These are phyloP conservation scores for Cyclostephanos invisitatus DNA, from an alignment of 108 stramenopile genomes.

Conservation along the genomic window DNA sequence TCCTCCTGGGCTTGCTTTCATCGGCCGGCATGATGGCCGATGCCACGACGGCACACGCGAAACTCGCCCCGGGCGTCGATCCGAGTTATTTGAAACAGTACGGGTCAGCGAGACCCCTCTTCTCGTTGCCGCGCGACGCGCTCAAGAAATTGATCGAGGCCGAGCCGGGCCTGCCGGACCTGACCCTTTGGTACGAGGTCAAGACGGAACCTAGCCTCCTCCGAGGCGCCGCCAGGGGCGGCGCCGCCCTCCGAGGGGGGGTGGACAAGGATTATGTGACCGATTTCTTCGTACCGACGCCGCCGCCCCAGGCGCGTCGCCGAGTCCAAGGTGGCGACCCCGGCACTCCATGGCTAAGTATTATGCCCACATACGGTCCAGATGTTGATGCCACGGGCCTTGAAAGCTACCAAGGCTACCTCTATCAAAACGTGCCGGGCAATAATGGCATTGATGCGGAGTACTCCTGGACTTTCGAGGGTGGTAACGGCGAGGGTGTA, in stretches of 20 bases:
- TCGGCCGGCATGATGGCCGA: not conserved
- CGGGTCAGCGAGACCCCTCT: not conserved
- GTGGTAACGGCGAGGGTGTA: constrained; percentile 5
- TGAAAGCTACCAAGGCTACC: constrained; percentile 1
- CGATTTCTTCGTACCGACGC: constrained; percentile 3
- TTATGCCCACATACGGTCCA: too few species aligned
- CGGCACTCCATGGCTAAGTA: too few species aligned
- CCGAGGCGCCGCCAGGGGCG: not conserved
- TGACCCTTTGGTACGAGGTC: constrained; percentile 9
- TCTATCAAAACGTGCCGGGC: not conserved
- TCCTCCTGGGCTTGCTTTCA: not conserved
- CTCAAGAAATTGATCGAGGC: not conserved
- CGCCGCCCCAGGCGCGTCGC: not conserved
- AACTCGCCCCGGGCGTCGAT: not conserved
- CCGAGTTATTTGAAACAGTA: not conserved
- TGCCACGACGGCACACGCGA: not conserved
- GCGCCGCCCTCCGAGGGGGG: not conserved
- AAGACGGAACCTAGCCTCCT: not conserved
- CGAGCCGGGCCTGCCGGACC: constrained; percentile 12
- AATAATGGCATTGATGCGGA: constrained; percentile 14
- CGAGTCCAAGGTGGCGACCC: not conserved
- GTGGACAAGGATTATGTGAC: not conserved
- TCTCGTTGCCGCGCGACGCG: constrained; percentile 5
- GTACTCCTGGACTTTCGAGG: constrained; percentile 8
- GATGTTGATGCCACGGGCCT: constrained; percentile 4